A percentile compares a stretch with the other conserved stretches of the same genome.
Evolutionary conservation across 495 filamentous ascomycete species (phyloP).

Genomic region (Cercophora scortea): DNA sequence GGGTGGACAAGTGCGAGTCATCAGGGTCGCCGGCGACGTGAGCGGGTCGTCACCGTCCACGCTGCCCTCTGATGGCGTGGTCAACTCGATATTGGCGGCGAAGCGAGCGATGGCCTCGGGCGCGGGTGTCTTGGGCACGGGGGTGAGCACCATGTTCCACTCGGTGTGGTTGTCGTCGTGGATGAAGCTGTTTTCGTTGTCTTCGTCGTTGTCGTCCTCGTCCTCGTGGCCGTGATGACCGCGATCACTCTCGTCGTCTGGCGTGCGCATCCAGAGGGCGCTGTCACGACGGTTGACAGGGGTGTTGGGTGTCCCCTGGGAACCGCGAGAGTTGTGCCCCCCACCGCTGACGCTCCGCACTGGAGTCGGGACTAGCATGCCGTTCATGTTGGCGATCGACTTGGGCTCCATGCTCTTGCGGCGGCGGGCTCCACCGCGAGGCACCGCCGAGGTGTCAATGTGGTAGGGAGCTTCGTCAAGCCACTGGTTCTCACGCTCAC

Average conservation of each 20-base stretch:
- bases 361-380: conserved; percentile 47
- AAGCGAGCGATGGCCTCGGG: conserved; percentile 38
- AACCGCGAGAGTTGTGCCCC: conserved; percentile 28
- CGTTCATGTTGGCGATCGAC: conserved; percentile 65
- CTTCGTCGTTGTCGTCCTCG: conserved; percentile 21
- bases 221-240: conserved; percentile 6
- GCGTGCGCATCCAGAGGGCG: conserved; percentile 40
- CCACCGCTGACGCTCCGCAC: conserved; percentile 28
- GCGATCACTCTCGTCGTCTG: conserved; percentile 18
- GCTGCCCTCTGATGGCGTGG: conserved; percentile 15
- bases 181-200: conserved; percentile 28
- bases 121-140: conserved; percentile 47
- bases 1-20: conserved; percentile 68
- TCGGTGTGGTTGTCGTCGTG: conserved; percentile 20
- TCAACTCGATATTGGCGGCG: conserved; percentile 32
- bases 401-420: conserved; percentile 90
- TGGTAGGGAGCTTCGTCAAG: conserved; percentile 61
- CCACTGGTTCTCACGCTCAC: conserved; percentile 73
- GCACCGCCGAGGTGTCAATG: conserved; percentile 62
- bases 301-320: conserved; percentile 2
- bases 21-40: conserved; percentile 26
- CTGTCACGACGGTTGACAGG: conserved; percentile 34
- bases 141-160: conserved; percentile 34
- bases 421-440: conserved; percentile 68
- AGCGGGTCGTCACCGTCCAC: conserved; percentile 6